Conservation (phyloP, 2,329 filamentous ascomycete genomes). For the Penicillium thymicola region DNA sequence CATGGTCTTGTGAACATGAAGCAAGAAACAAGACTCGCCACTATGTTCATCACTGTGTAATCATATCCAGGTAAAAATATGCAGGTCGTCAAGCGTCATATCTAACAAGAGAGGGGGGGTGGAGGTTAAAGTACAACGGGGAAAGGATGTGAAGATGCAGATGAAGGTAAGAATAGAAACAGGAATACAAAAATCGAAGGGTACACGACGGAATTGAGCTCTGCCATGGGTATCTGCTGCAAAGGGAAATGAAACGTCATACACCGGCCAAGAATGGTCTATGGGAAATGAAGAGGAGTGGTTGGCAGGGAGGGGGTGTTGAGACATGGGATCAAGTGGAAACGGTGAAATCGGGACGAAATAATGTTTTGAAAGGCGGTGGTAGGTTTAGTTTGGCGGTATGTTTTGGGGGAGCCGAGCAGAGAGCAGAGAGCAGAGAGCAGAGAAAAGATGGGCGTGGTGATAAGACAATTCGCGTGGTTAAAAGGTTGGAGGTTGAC, state of each 20-base stretch:
- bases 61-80: slow-evolving; percentile 10
- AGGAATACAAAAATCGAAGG: slow-evolving; percentile 1
- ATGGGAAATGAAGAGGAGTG: slow-evolving; percentile 5
- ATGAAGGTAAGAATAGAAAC: not conserved
- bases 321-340: not conserved
- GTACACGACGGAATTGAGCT: slow-evolving; percentile 7
- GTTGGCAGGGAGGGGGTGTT: not conserved
- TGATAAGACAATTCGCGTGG: not conserved
- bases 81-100: slow-evolving; percentile 16
- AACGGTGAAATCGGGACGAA: not conserved
- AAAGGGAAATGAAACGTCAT: slow-evolving; percentile 21
- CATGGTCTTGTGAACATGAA: not conserved
- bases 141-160: slow-evolving; percentile 2
- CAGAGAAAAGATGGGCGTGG: no score
- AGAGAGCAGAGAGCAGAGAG: not conserved
- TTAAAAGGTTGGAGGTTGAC: not conserved
- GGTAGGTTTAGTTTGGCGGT: not conserved
- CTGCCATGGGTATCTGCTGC: slow-evolving; percentile 22
- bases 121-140: not conserved
- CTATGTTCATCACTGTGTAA: not conserved
- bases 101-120: not conserved
- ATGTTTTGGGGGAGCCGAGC: not conserved
- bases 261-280: slow-evolving; percentile 12
- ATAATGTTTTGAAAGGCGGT: not conserved
- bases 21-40: not conserved